phyloP scores from a whole-genome alignment of 78 protist species.

The Acrasis kona region DNA sequence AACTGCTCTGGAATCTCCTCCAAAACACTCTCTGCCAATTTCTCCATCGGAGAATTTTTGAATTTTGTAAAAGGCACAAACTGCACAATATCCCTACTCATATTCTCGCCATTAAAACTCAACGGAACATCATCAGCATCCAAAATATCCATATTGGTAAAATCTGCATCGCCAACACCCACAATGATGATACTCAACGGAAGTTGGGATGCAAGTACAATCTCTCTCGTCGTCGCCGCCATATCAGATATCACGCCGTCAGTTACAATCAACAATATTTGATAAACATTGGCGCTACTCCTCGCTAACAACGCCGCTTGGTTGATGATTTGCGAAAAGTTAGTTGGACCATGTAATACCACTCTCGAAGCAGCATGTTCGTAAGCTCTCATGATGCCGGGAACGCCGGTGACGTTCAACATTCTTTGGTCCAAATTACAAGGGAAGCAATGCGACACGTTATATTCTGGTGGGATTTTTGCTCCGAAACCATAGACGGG shows the following conservation, averaged over 20 bases:
- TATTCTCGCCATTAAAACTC: neutral
- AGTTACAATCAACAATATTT: constrained; percentile 51
- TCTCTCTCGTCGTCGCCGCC: constrained; percentile 17
- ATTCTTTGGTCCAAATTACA: neutral
- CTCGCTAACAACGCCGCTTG: neutral
- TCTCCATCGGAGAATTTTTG: neutral
- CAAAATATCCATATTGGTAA: constrained; percentile 45
- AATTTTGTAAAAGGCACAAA: constrained; percentile 46
- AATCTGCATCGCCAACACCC: constrained; percentile 61
- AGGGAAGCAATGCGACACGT: constrained; percentile 51
- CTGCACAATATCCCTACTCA: constrained; percentile 60
- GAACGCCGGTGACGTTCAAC: neutral
- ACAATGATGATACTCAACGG: constrained; percentile 62
- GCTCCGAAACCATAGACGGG: constrained; percentile 76
- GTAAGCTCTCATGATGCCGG: constrained; percentile 7
- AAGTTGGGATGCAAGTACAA: constrained; percentile 21
- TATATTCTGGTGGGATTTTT: neutral
- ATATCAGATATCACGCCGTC: constrained; percentile 70
- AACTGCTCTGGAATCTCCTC: neutral
- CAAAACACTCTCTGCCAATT: neutral
- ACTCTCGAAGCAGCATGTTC: neutral
- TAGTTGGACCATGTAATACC: constrained; percentile 5
- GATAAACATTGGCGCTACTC: constrained; percentile 15
- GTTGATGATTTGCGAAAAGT: constrained; percentile 3
- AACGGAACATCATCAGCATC: constrained; percentile 58